Evolutionary conservation across 2,329 filamentous ascomycete species (phyloP), one percentile per base, ranked within the genome.

Genomic region (Diaporthe longicolla): DNA sequence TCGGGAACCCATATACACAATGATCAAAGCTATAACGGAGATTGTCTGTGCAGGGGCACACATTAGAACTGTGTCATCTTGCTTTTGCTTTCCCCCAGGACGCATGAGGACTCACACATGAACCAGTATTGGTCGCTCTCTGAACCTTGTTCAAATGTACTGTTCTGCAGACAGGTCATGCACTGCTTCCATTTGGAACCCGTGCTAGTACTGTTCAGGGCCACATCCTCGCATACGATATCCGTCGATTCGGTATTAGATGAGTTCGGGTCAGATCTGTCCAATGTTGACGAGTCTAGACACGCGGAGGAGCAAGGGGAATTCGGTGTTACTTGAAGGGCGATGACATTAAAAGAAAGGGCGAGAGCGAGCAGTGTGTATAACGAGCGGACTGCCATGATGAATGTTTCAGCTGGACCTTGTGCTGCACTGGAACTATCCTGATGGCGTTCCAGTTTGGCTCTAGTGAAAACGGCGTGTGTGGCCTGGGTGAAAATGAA

Each of bases 51-150:
- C 21, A 24, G 26, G 9, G 35, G 19, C 26, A 69, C 15, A 52
- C 58, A 15, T 26, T 50, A 13, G 55, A n/a, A 1, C 2, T 50
- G 29, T 59, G 26, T 26, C 13, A n/a, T 24, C 7, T 29, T 43
- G 5, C 21, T 3, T 43, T 32, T 40, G 3, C 40, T 43, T 43
- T 43, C 13, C 15, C 40, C n/a, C 13, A 17, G 1, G 17, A 11
- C n/a, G 19, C 54, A 15, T 9, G 4, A 40, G 10, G 26, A 82
- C 88, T 81, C 84, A 90, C 88, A 89, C 57, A 90, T 77, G 75
- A 90, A 90, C 88, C 88, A 90, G 63, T 83, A 82, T 75, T 88
- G 87, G 76, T 90, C 89, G 71, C 81, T 89, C 80, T 90, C 88
- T 9, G 74, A 73, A 1, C 84, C 87, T 48, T 86, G 81, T 3